Evolutionary conservation across 129 eudicot genomes (phyloP).

Genomic region (Scalesia atractyloides): DNA sequence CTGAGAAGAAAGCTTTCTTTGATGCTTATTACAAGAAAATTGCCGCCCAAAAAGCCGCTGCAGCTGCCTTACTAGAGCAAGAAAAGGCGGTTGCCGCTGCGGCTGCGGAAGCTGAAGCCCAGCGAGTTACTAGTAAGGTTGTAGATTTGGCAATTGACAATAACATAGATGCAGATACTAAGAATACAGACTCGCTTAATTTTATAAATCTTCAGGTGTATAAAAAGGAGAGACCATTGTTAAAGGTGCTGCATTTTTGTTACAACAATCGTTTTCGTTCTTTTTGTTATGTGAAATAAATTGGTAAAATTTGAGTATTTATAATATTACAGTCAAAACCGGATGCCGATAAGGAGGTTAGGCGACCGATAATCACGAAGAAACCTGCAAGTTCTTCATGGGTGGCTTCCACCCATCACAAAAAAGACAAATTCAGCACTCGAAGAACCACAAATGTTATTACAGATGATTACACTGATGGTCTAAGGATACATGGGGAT

Average conservation of each 20-base stretch:
- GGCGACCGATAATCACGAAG: constrained; percentile 35
- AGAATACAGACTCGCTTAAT: constrained; percentile 10
- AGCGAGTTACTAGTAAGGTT: constrained; percentile 8
- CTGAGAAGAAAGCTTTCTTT: constrained; percentile 78
- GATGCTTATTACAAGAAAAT: constrained; percentile 82
- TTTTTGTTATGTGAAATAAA: neutral
- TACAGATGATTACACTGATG: constrained; percentile 16
- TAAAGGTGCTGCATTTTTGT: constrained; percentile 35
- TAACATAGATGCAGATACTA: neutral
- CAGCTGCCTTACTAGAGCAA: constrained; percentile 58
- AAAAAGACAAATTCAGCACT: constrained; percentile 44
- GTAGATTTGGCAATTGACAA: constrained; percentile 12
- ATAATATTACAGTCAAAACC: constrained; percentile 21
- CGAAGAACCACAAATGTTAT: constrained; percentile 30
- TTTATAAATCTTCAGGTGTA: constrained; percentile 35
- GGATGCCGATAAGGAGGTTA: constrained; percentile 16
- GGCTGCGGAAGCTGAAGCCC: neutral
- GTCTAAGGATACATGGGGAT: no score
- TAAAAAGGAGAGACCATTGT: constrained; percentile 11
- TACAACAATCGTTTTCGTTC: neutral
- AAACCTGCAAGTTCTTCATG: constrained; percentile 38
- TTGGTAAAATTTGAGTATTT: neutral
- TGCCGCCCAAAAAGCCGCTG: constrained; percentile 66
- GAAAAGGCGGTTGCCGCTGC: constrained; percentile 34
- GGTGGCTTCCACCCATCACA: constrained; percentile 34